A percentile compares a stretch with the other conserved stretches of the same genome.
Conservation (phyloP, 1,284 basidiomycete species). For the Trichosporon sp. region DNA sequence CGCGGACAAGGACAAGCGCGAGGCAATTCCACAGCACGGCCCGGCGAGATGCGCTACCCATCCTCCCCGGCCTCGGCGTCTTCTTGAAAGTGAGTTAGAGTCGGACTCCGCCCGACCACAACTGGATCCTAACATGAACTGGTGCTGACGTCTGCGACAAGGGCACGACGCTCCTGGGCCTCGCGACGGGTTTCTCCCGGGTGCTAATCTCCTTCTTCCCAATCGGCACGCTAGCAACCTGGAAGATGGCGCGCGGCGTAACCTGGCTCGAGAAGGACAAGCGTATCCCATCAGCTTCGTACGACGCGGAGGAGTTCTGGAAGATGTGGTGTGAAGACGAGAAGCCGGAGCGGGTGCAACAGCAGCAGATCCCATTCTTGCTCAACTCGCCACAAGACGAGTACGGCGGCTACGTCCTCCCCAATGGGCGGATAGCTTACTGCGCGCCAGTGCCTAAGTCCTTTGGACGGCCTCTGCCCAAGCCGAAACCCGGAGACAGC, state of each 20-base stretch:
- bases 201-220: constrained; percentile 47
- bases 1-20: background rate
- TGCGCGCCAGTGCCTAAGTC: constrained; percentile 15
- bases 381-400: constrained; percentile 16
- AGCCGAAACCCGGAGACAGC: constrained; percentile 10
- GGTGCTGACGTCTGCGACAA: constrained; percentile 25
- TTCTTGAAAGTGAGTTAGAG: constrained; percentile 44
- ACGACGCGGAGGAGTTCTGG: constrained; percentile 39
- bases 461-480: too few species aligned
- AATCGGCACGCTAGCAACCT: constrained; percentile 33
- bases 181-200: constrained; percentile 37
- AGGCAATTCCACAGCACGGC: constrained; percentile 37
- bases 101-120: background rate
- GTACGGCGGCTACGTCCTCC: constrained; percentile 18
- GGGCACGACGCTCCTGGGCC: constrained; percentile 50
- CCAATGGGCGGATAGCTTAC: constrained; percentile 33
- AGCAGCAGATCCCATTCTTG: constrained; percentile 18
- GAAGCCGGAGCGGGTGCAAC: constrained; percentile 19
- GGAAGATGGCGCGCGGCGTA: constrained; percentile 23
- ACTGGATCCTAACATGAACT: background rate
- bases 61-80: constrained; percentile 36
- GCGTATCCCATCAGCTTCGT: constrained; percentile 23
- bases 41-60: constrained; percentile 37
- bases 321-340: constrained; percentile 44
- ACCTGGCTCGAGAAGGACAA: constrained; percentile 27